Conservation (phyloP, 1,284 basidiomycete genomes). For the Pyrrhoderma lamaoense region DNA sequence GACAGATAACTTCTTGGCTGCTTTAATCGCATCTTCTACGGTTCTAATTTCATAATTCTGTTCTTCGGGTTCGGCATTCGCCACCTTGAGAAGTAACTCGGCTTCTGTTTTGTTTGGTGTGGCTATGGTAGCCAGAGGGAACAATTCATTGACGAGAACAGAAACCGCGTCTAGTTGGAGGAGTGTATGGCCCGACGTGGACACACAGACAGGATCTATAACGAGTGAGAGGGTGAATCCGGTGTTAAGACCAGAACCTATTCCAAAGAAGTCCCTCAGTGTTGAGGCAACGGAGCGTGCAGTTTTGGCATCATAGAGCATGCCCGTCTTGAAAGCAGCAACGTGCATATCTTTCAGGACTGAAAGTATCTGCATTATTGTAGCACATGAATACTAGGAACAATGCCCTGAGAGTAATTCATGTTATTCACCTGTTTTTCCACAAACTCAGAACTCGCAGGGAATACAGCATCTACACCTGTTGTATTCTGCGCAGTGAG, state of each 20-base stretch:
- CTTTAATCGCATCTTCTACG: slow-evolving; percentile 58
- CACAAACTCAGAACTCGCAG: slow-evolving; percentile 62
- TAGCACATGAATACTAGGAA: not conserved
- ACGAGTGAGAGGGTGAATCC: slow-evolving; percentile 50
- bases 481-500: slow-evolving; percentile 88
- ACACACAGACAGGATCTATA: slow-evolving; percentile 89
- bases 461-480: slow-evolving; percentile 72
- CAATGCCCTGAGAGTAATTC: not conserved
- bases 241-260: not conserved
- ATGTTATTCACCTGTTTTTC: slow-evolving; percentile 50
- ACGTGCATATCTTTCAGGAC: slow-evolving; percentile 75
- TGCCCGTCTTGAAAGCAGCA: slow-evolving; percentile 84
- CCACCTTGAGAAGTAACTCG: slow-evolving; percentile 48
- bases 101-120: slow-evolving; percentile 90
- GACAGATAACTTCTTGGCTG: slow-evolving; percentile 45
- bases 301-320: slow-evolving; percentile 59
- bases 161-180: slow-evolving; percentile 63
- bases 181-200: slow-evolving; percentile 83
- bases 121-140: slow-evolving; percentile 69
- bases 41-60: slow-evolving; percentile 32
- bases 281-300: slow-evolving; percentile 38
- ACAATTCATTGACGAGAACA: slow-evolving; percentile 52
- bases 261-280: slow-evolving; percentile 33
- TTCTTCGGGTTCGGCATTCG: slow-evolving; percentile 10
- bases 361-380: slow-evolving; percentile 50